Conservation (phyloP, 306 rosid genomes). For the Dryas octopetala region DNA sequence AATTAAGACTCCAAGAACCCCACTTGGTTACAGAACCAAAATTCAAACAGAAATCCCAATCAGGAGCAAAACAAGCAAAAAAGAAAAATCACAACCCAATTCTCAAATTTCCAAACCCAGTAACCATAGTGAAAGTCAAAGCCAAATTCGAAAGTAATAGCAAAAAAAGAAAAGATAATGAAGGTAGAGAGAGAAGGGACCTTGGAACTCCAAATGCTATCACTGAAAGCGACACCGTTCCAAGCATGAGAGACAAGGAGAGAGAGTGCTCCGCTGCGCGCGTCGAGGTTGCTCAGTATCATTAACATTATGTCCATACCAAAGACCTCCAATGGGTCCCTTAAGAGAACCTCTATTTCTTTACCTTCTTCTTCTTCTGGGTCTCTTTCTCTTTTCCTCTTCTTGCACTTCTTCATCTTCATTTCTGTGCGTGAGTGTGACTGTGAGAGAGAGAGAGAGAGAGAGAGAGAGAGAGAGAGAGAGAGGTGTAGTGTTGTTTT, state of each 20-base stretch:
- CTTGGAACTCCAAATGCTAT: constrained; percentile 43
- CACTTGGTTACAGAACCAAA: not conserved
- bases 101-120: constrained; percentile 1
- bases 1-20: not conserved
- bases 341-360: not conserved
- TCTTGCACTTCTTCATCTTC: not conserved
- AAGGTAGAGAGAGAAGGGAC: constrained; percentile 19
- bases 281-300: constrained; percentile 38
- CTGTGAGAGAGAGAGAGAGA: too few relatives aligned
- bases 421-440: too few relatives aligned
- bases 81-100: not conserved
- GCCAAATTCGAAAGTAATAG: not conserved
- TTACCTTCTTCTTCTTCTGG: constrained; percentile 6
- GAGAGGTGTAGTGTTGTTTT: too few relatives aligned
- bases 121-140: not conserved
- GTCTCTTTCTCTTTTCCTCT: not conserved
- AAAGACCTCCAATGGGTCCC: constrained; percentile 41
- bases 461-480: too few relatives aligned
- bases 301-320: constrained; percentile 33
- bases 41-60: not conserved
- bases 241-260: constrained; percentile 45
- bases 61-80: not conserved
- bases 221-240: constrained; percentile 42
- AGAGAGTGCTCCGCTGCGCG: constrained; percentile 50
- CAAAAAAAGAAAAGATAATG: not conserved